These are phyloP conservation scores for Pisolithus thermaeus DNA, from an alignment of 1,284 basidiomycete genomes.

Conservation along the genomic window DNA sequence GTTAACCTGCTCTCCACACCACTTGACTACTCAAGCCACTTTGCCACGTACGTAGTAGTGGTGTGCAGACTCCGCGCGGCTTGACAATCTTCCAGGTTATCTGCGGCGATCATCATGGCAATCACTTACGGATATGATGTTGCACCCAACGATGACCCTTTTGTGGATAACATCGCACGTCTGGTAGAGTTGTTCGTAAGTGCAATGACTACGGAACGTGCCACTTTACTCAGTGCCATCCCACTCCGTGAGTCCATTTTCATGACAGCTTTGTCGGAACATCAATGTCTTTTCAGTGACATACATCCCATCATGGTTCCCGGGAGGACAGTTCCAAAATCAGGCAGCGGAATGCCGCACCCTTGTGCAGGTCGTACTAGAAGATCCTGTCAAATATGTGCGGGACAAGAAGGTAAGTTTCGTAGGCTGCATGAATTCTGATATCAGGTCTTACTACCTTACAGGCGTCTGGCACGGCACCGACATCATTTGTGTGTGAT, in stretches of 20 bases:
- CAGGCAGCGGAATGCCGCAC: constrained; percentile 19
- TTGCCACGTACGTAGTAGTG: constrained; percentile 15
- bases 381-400: no score
- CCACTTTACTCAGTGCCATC: constrained; percentile 14
- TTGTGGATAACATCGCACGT: constrained; percentile 10
- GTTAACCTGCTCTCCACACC: constrained; percentile 19
- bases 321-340: constrained; percentile 23
- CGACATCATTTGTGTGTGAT: constrained; percentile 2
- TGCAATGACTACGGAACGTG: constrained; percentile 19
- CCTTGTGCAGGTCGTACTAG: constrained; percentile 20
- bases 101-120: constrained; percentile 19
- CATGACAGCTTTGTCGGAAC: constrained; percentile 9
- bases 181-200: neutral
- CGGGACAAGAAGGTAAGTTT: constrained; percentile 25
- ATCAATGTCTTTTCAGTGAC: constrained; percentile 10
- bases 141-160: constrained; percentile 11
- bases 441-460: neutral
- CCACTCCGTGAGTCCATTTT: constrained; percentile 17
- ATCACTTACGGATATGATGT: constrained; percentile 20
- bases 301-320: constrained; percentile 32
- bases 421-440: neutral
- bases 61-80: neutral
- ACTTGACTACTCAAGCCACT: constrained; percentile 18
- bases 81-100: constrained; percentile 9
- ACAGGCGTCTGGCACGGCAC: neutral